Evolutionary conservation across 2,329 filamentous ascomycete species (phyloP).

Genomic region (Alternaria triticimaculans): DNA sequence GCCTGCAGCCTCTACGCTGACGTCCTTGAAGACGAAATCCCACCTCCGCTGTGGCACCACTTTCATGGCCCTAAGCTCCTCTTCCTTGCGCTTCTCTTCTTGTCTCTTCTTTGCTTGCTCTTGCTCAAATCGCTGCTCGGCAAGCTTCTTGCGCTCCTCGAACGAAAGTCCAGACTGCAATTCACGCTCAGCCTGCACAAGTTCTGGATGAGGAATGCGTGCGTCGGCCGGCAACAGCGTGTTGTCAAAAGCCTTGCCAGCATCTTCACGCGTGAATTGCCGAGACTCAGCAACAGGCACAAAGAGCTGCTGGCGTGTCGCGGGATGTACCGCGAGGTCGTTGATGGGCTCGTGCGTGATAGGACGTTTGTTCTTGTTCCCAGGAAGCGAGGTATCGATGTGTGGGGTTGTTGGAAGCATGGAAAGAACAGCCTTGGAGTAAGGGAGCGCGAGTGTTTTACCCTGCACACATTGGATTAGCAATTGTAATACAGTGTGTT

Average conservation of each 20-base stretch:
- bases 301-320: slow-evolving; percentile 64
- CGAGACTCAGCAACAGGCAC: slow-evolving; percentile 69
- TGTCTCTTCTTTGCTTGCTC: slow-evolving; percentile 48
- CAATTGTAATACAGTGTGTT: background rate
- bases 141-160: slow-evolving; percentile 45
- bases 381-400: slow-evolving; percentile 35
- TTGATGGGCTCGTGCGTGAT: slow-evolving; percentile 67
- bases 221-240: slow-evolving; percentile 67
- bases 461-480: slow-evolving; percentile 60
- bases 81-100: slow-evolving; percentile 51
- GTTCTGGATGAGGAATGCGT: slow-evolving; percentile 68
- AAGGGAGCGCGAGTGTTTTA: slow-evolving; percentile 77
- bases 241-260: slow-evolving; percentile 66
- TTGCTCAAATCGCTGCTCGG: slow-evolving; percentile 33
- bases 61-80: slow-evolving; percentile 53
- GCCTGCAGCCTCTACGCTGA: slow-evolving; percentile 63
- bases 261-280: slow-evolving; percentile 69
- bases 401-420: slow-evolving; percentile 77
- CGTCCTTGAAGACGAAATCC: slow-evolving; percentile 66
- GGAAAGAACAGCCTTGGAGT: slow-evolving; percentile 73
- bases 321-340: slow-evolving; percentile 66
- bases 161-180: slow-evolving; percentile 34
- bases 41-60: slow-evolving; percentile 59
- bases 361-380: slow-evolving; percentile 46
- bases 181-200: slow-evolving; percentile 56